Conservation (phyloP, 78 protist genomes). For the Planoprotostelium fungivorum region DNA sequence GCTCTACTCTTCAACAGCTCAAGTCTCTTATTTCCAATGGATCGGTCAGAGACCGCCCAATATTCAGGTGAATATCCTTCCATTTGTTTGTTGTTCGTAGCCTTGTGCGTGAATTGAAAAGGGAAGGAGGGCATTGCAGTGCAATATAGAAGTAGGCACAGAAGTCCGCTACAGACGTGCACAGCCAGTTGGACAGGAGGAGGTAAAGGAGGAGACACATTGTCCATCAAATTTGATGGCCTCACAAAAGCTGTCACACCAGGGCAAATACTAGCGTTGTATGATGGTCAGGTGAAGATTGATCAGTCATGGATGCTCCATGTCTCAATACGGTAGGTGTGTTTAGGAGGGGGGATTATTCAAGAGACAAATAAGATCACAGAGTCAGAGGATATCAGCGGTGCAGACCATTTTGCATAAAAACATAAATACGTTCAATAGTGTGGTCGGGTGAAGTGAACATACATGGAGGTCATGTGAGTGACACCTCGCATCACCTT, state of each 20-base stretch:
- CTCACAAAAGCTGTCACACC: neutral
- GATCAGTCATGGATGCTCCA: neutral
- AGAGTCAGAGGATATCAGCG: no score
- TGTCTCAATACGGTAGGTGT: neutral
- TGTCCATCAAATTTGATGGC: neutral
- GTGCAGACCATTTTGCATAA: no score
- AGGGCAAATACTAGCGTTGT: neutral
- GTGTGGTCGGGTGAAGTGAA: no score
- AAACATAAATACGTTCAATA: no score
- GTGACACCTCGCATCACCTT: no score
- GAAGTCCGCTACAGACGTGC: neutral
- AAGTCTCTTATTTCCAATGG: neutral
- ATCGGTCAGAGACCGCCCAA: neutral
- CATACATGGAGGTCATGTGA: no score
- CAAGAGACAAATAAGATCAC: no score
- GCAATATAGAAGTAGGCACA: neutral
- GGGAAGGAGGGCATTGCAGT: neutral
- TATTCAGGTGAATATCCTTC: neutral
- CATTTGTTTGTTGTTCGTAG: neutral
- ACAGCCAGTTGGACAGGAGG: neutral
- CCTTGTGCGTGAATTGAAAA: neutral
- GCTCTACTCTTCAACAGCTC: neutral
- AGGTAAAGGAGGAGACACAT: neutral
- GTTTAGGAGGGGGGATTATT: neutral
- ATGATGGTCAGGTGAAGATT: neutral